Conservation (phyloP, 345 rosid species). For the Cardamine resedifolia region DNA sequence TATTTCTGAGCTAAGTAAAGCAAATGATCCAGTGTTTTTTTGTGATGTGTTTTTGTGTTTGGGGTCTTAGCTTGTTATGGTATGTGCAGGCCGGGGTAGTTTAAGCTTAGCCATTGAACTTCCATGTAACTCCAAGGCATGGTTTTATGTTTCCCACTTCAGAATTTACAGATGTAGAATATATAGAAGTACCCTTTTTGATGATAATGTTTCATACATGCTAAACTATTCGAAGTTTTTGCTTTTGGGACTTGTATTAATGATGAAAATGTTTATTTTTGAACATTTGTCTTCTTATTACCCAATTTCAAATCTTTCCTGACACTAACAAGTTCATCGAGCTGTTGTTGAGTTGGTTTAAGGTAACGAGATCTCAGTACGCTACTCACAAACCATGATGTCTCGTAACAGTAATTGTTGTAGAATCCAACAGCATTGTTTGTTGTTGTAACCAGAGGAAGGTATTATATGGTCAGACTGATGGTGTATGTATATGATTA, state of each 20-base stretch:
- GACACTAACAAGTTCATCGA: slow-evolving; percentile 83
- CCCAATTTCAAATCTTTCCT: slow-evolving; percentile 66
- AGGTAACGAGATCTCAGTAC: slow-evolving; percentile 64
- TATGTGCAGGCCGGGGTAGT: background rate
- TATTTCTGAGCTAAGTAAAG: slow-evolving; percentile 40
- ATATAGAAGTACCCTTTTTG: slow-evolving; percentile 9
- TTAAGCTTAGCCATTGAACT: background rate
- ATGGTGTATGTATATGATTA: slow-evolving; percentile 5
- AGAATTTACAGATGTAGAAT: slow-evolving; percentile 8
- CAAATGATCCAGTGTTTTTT: slow-evolving; percentile 1
- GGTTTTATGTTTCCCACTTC: slow-evolving; percentile 1
- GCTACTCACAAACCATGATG: slow-evolving; percentile 39
- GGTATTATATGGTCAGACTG: slow-evolving; percentile 35
- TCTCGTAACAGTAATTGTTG: slow-evolving; percentile 36
- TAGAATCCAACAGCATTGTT: slow-evolving; percentile 28
- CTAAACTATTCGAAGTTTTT: background rate
- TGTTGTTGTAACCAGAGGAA: slow-evolving; percentile 35
- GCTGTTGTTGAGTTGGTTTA: slow-evolving; percentile 72
- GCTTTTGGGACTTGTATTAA: slow-evolving; percentile 1
- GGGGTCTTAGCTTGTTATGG: background rate
- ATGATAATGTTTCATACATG: slow-evolving; percentile 5
- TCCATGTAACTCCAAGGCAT: background rate
- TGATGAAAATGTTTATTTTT: slow-evolving; percentile 25
- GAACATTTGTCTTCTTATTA: slow-evolving; percentile 32
- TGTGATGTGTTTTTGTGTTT: background rate